Conservation (phyloP, 2,329 filamentous ascomycete genomes). For the Sphaerulina populicola region DNA sequence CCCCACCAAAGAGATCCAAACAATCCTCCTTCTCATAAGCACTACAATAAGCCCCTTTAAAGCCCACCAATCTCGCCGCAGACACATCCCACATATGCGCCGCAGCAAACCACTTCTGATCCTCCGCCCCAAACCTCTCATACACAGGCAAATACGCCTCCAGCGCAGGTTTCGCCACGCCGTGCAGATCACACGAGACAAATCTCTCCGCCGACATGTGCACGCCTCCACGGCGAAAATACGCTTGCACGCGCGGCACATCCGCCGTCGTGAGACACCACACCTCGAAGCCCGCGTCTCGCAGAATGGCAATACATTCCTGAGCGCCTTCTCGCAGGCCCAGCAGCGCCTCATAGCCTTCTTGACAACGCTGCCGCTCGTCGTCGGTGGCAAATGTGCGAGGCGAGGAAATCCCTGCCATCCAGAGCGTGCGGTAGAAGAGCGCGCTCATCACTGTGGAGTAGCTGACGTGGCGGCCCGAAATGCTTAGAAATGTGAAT, state of each 20-base stretch:
- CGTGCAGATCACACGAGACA: constrained; percentile 43
- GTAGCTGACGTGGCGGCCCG: constrained; percentile 39
- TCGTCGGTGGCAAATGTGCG: constrained; percentile 38
- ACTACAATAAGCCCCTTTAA: constrained; percentile 48
- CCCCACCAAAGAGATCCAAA: constrained; percentile 42
- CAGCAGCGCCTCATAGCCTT: constrained; percentile 33
- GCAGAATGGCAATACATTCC: constrained; percentile 39
- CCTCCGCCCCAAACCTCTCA: constrained; percentile 34
- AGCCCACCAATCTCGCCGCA: constrained; percentile 24
- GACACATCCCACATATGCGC: constrained; percentile 53
- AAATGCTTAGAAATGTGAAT: constrained; percentile 44
- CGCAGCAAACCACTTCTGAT: constrained; percentile 49
- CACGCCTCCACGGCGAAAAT: constrained; percentile 44
- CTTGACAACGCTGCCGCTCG: constrained; percentile 37
- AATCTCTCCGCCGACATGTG: constrained; percentile 47
- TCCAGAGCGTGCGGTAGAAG: constrained; percentile 44
- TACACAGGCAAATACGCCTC: constrained; percentile 42
- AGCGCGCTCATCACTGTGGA: constrained; percentile 38
- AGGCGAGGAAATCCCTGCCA: constrained; percentile 40
- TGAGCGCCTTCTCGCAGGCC: constrained; percentile 35
- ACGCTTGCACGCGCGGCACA: constrained; percentile 43
- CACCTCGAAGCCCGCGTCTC: constrained; percentile 43
- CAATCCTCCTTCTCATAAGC: constrained; percentile 47
- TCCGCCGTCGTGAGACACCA: constrained; percentile 51
- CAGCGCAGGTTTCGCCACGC: constrained; percentile 45